Evolutionary conservation across 2,329 filamentous ascomycete species (phyloP), one percentile per base, ranked within the genome.

Genomic region (Ophiostoma australiae): DNA sequence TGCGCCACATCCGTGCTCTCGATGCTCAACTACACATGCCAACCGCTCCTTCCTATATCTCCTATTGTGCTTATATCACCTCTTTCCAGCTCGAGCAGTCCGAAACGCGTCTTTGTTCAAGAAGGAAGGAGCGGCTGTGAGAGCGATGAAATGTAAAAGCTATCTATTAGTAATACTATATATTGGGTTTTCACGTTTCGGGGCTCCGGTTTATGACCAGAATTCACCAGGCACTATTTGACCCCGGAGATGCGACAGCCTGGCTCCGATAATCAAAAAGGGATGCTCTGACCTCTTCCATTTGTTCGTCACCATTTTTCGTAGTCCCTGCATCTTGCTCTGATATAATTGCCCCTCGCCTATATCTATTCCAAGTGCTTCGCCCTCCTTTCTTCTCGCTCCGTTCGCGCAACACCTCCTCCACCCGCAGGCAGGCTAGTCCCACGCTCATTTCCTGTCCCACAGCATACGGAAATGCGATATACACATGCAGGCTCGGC

Each of bases 391-490:
- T 39, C 37, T 39, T 39, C 37, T 39, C 37, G 13, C 15, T 44
- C 41, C 41, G 41, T 44, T 44, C 17, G 41, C 15, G 41, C 41
- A 44, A 44, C 41, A 17, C 41, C 20, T 10, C 48, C 48, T 55
- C 48, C 23, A 27, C 52, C 13, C 52, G n/a, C 52, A 27, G 17
- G 8, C 52, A 58, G 52, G 10, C 23, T 27, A 58, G 52, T 27
- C 52, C 52, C 52, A 58, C 52, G 52, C 52, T 27, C 52, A 58
- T 58, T 27, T 58, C n/a, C 52, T 58, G 31, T 58, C n/a, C 23
- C 23, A 58, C 52, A 58, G 10, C 15, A 13, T 23, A 27, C 52
- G 52, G 52, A 27, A 13, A 58, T 27, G 15, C 27, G 27, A 31
- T 31, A 31, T 31, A 13, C 52, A 27, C 27, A 8, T 11, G 3